phyloP scores from a whole-genome alignment of 192 early-diverging fungal species.

The Gamsiella multidivaricata region DNA sequence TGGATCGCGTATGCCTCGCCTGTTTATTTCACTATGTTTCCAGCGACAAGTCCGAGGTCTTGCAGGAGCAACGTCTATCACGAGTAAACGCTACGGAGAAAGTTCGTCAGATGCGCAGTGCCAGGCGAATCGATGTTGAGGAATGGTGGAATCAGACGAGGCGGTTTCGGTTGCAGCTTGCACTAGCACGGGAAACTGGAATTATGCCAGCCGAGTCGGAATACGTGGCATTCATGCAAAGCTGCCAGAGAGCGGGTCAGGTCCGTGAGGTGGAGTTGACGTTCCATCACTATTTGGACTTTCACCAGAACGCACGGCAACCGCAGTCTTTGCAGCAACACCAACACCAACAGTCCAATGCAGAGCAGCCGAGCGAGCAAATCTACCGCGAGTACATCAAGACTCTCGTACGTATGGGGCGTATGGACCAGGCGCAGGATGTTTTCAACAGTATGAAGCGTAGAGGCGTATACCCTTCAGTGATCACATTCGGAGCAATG shows the following conservation, averaged over 20 bases:
- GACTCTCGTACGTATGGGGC: slow-evolving; percentile 13
- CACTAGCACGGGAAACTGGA: slow-evolving; percentile 21
- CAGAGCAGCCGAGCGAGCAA: background rate
- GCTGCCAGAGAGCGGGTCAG: slow-evolving; percentile 11
- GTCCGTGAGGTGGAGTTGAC: slow-evolving; percentile 35
- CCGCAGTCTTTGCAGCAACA: background rate
- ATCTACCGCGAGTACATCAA: slow-evolving; percentile 44
- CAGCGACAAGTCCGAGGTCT: background rate
- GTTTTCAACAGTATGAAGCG: slow-evolving; percentile 34
- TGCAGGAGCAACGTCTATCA: background rate
- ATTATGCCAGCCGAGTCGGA: slow-evolving; percentile 14
- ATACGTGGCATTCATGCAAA: slow-evolving; percentile 24
- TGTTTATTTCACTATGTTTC: background rate
- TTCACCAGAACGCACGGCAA: background rate
- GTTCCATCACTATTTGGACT: slow-evolving; percentile 35
- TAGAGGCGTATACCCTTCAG: slow-evolving; percentile 9
- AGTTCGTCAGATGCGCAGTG: background rate
- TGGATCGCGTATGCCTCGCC: background rate
- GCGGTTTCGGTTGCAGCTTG: slow-evolving; percentile 34
- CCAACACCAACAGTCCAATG: background rate
- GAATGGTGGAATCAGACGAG: slow-evolving; percentile 34
- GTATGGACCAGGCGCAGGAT: slow-evolving; percentile 43
- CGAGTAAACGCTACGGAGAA: background rate
- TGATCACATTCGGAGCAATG: slow-evolving; percentile 23
- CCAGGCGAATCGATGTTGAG: slow-evolving; percentile 1